Evolutionary conservation across 768 basidiomycete genomes (phyloP), one percentile per base, ranked within the genome.

Genomic region (Phylloporus sp.): DNA sequence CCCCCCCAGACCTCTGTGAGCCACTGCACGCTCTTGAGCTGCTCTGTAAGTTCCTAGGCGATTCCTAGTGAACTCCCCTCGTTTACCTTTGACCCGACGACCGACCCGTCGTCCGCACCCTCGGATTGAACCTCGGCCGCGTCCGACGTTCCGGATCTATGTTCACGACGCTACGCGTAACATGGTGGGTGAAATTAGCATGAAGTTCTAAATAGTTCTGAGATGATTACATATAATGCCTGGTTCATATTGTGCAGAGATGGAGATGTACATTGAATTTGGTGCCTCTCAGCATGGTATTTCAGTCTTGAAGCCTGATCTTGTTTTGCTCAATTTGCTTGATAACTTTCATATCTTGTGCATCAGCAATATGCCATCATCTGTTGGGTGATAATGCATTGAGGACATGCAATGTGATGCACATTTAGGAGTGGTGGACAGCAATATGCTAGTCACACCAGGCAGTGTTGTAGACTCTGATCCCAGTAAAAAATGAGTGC

Each of bases 171-270:
- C n/a, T n/a, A n/a, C n/a, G n/a, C n/a, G n/a, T n/a, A n/a, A n/a
- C n/a, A n/a, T n/a, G 88, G 31, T 92, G 89, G 0, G 78, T 69
- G 55, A 84, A 87, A 11, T 80, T 72, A 1, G 71, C 67, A 28
- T 81, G 75, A 5, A 93, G 76, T 33, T 76, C 77, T 6, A 80
- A 72, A 57, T 95, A 96, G 67, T 94, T 92, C 91, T 95, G 55
- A n/a, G n/a, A n/a, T n/a, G 3, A 29, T 1, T 9, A 13, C 6
- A 27, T 46, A n/a, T 6, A 45, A 35, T 2, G 6, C 15, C 28
- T 32, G 23, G 9, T n/a, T 6, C 11, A 18, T 14, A 21, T 5
- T 9, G 31, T 8, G 7, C 15, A 38, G 2, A 0, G 17, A 35
- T 29, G 11, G 14, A 14, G 22, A 35, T 17, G 11, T 22, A 93